Evolutionary conservation across 1,284 basidiomycete genomes (phyloP), one percentile per base, ranked within the genome.

Genomic region (Amylostereum areolatum): DNA sequence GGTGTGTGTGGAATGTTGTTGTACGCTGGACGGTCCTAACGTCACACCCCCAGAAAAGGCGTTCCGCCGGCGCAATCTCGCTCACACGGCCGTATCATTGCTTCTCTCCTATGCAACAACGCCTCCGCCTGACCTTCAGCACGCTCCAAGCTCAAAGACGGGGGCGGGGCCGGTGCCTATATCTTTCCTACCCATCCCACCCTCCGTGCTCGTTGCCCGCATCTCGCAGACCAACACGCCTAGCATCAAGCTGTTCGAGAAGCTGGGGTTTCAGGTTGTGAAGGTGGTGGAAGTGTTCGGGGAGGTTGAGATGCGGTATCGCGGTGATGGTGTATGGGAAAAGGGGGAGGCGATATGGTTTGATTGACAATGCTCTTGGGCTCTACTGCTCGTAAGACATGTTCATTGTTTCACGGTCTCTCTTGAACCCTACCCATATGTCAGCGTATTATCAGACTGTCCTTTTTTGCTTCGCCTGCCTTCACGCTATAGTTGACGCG

Each of bases 241-340:
- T 0, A 83, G 79, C 35, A 71, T 88, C 30, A 59, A 60, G 2
- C 68, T 93, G 2, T 92, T 92, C 59, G 67, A 76, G 58, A 78
- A 74, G 51, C 73, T 92, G 0, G 87, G 86, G 0, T 92, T 92
- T 56, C 62, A 61, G 28, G 65, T 83, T 30, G 80, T 78, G 32
- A 84, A 84, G 59, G 63, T 71, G 11, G 83, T 89, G 12, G 73
- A 78, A 46, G 82, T 91, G 11, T 92, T 89, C 59, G 67, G 77
- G 31, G 88, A 93, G 62, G 72, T 88, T 2, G 88, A 91, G 67
- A 74, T 91, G 78, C 74, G 76, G 9, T 43, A 43, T n/a, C 12
- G 12, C 25, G 25, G 5, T 12, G 12, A 10, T 5, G 41, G 24
- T 4, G 12, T 27, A 10, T 43, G 41, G 41, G 41, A 43, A 28